These are phyloP conservation scores for Suhomyces chickasaworum DNA, from an alignment of 1,139 yeast species.

Conservation along the genomic window DNA sequence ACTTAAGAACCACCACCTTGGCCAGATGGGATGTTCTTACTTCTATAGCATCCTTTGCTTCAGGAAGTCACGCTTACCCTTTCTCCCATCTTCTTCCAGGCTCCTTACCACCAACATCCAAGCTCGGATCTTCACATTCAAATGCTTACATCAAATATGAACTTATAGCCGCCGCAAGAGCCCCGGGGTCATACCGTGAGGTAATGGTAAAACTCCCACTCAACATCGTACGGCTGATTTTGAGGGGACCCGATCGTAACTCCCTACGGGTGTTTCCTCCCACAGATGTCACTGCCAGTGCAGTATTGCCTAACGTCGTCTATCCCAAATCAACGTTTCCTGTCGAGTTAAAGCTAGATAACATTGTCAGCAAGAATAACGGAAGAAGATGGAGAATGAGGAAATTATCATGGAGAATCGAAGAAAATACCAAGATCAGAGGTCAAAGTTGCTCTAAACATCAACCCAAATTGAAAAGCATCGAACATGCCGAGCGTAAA, in stretches of 20 bases:
- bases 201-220: conserved; percentile 62
- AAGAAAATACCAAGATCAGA: conserved; percentile 69
- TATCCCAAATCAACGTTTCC: conserved; percentile 88
- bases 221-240: conserved; percentile 73
- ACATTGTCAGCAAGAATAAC: conserved; percentile 55
- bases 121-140: conserved; percentile 56
- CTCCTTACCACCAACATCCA: conserved; percentile 77
- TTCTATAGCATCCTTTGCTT: conserved; percentile 52
- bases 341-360: conserved; percentile 78
- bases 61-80: conserved; percentile 84
- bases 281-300: conserved; percentile 83
- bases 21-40: conserved; percentile 89
- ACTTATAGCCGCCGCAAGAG: conserved; percentile 58
- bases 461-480: conserved; percentile 43
- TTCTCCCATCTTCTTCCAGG: conserved; percentile 94
- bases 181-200: conserved; percentile 24
- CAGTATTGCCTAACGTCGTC: conserved; percentile 83
- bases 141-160: conserved; percentile 68
- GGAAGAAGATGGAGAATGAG: conserved; percentile 91
- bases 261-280: conserved; percentile 94
- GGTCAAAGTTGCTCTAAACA: conserved; percentile 62
- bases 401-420: conserved; percentile 86
- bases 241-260: conserved; percentile 82
- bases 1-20: conserved; percentile 54
- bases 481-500: conserved; percentile 48